Conservation (phyloP, 768 basidiomycete species). For the Guyanaporus albipodus region DNA sequence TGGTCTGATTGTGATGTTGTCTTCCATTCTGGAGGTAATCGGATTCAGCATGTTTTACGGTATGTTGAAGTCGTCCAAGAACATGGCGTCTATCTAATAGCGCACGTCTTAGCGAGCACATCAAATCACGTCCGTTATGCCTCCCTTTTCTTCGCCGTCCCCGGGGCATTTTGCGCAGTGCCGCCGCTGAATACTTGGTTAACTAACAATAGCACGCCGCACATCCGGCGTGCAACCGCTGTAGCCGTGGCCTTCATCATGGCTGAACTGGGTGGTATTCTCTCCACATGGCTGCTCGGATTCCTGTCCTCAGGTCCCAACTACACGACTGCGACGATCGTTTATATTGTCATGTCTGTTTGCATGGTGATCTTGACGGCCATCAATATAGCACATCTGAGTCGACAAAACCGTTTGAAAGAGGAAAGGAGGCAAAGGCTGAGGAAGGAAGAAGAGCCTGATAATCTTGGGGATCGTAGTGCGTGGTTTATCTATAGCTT, state of each 20-base stretch:
- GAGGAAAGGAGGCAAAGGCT: constrained; percentile 31
- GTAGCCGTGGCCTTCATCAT: constrained; percentile 54
- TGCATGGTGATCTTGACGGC: neutral
- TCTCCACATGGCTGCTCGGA: constrained; percentile 59
- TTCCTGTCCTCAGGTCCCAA: constrained; percentile 44
- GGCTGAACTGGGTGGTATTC: constrained; percentile 56
- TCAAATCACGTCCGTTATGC: constrained; percentile 47
- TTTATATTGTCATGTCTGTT: constrained; percentile 35
- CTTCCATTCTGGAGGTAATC: constrained; percentile 39
- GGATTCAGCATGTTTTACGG: constrained; percentile 3
- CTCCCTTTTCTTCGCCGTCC: constrained; percentile 52
- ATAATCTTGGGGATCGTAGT: constrained; percentile 46
- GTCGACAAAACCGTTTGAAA: constrained; percentile 45
- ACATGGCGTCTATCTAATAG: neutral
- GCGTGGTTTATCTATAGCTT: constrained; percentile 56
- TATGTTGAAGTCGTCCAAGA: neutral
- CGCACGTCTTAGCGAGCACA: constrained; percentile 8
- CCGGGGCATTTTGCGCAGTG: constrained; percentile 47
- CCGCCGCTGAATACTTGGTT: constrained; percentile 58
- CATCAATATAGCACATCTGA: constrained; percentile 41
- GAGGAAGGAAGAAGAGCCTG: constrained; percentile 35
- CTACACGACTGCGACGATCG: constrained; percentile 46
- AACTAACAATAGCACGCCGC: constrained; percentile 58
- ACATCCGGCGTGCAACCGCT: constrained; percentile 53
- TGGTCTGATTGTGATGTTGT: constrained; percentile 44